A percentile compares a stretch with the other conserved stretches of the same genome.
These are phyloP conservation scores for Teratosphaeria zuluensis DNA, from an alignment of 2,329 filamentous ascomycete species.

Conservation along the genomic window DNA sequence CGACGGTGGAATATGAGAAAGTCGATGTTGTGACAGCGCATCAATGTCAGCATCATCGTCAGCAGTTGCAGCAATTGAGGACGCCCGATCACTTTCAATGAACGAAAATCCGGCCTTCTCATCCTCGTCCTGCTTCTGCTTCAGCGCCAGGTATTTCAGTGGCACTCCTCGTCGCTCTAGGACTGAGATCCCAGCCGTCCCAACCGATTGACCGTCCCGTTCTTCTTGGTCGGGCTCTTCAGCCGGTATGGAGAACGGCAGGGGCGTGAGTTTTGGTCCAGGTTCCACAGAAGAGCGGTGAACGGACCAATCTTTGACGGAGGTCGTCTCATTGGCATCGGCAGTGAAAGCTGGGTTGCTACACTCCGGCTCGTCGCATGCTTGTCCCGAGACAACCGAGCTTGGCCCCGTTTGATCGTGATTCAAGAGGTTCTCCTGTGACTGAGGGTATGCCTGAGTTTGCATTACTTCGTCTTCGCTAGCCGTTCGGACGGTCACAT, in stretches of 20 bases:
- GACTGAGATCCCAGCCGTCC: conserved; percentile 1
- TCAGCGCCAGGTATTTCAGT: conserved; percentile 4
- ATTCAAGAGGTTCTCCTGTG: conserved; percentile 19
- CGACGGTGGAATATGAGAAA: conserved; percentile 6
- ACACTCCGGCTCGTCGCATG: background rate
- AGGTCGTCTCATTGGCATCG: background rate
- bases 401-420: conserved; percentile 24
- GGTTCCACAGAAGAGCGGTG: background rate
- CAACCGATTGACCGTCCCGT: conserved; percentile 4
- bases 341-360: background rate
- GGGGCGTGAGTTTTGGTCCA: conserved; percentile 40
- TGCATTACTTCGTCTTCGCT: conserved; percentile 37
- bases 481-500: conserved; percentile 45
- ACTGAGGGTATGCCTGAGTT: conserved; percentile 16
- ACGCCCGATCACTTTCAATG: conserved; percentile 33
- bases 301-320: background rate
- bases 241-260: conserved; percentile 54
- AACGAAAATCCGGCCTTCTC: conserved; percentile 20
- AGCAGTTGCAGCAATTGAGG: conserved; percentile 44
- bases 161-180: conserved; percentile 1
- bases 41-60: conserved; percentile 49
- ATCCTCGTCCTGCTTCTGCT: conserved; percentile 4
- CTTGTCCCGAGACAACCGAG: conserved; percentile 2
- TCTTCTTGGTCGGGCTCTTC: conserved; percentile 42
- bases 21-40: conserved; percentile 2